These are phyloP conservation scores for Xanthoconium separans DNA, from an alignment of 1,284 basidiomycete species.

Conservation along the genomic window DNA sequence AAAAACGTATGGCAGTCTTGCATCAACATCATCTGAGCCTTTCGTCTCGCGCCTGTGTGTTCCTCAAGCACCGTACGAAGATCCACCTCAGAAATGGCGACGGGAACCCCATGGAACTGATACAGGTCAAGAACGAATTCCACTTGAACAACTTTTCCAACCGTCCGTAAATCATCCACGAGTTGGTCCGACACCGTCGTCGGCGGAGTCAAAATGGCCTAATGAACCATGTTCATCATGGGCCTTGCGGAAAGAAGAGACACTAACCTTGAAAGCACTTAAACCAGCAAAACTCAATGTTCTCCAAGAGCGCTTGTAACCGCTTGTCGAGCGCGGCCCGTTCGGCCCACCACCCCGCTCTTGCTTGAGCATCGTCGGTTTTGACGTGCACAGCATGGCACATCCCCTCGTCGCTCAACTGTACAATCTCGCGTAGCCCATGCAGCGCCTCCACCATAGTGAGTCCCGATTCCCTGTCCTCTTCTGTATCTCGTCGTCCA, in stretches of 20 bases:
- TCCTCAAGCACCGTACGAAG: constrained; percentile 71
- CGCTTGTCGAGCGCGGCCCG: constrained; percentile 75
- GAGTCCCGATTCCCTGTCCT: constrained; percentile 68
- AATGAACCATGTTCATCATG: constrained; percentile 26
- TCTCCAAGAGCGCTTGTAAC: constrained; percentile 74
- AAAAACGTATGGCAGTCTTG: constrained; percentile 80
- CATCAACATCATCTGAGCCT: constrained; percentile 25
- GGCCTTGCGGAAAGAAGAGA: not conserved
- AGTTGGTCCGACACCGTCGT: constrained; percentile 45
- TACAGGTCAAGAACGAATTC: constrained; percentile 91
- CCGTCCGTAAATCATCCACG: constrained; percentile 56
- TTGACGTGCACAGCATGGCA: constrained; percentile 72
- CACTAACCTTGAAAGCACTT: constrained; percentile 89
- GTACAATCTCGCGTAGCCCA: constrained; percentile 81
- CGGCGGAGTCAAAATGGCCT: constrained; percentile 69
- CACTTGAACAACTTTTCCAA: constrained; percentile 77
- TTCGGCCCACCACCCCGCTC: constrained; percentile 84
- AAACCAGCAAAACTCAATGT: constrained; percentile 96
- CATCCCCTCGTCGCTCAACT: constrained; percentile 74
- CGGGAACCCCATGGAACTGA: constrained; percentile 87
- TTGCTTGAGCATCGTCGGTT: constrained; percentile 60
- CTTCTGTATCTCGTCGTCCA: constrained; percentile 73
- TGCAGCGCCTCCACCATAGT: constrained; percentile 72
- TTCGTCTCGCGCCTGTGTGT: constrained; percentile 47
- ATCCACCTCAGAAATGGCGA: constrained; percentile 88